Evolutionary conservation across 1,139 yeast species (phyloP).

Genomic region (Spencermartinsiella ligniputridi): DNA sequence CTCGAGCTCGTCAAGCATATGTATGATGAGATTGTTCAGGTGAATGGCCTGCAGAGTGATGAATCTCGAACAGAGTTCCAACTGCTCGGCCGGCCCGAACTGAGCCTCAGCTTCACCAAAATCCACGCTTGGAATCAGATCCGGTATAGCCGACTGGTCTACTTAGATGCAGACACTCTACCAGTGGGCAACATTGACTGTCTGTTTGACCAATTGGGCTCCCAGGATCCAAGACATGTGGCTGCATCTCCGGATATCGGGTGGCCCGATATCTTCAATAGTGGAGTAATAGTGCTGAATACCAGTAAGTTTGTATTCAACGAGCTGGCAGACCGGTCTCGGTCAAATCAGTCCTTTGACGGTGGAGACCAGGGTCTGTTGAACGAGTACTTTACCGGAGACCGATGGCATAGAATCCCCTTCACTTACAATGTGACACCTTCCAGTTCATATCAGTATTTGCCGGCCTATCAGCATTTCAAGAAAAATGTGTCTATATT

Average conservation of each 20-base stretch:
- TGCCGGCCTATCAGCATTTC: conserved; percentile 73
- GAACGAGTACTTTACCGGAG: conserved; percentile 65
- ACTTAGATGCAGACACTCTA: conserved; percentile 78
- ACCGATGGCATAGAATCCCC: conserved; percentile 61
- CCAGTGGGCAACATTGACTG: conserved; percentile 47
- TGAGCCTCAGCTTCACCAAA: conserved; percentile 67
- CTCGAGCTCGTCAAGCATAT: conserved; percentile 24
- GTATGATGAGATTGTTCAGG: conserved; percentile 34
- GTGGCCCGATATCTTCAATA: conserved; percentile 93
- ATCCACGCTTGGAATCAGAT: conserved; percentile 64
- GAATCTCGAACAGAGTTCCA: conserved; percentile 35
- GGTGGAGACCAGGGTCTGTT: conserved; percentile 95
- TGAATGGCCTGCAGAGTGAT: conserved; percentile 29
- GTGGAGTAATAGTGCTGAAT: conserved; percentile 70
- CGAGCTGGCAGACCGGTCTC: conserved; percentile 36
- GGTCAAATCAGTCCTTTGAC: conserved; percentile 57
- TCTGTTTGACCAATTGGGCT: conserved; percentile 36
- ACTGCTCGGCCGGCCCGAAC: conserved; percentile 66
- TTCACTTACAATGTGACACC: conserved; percentile 86
- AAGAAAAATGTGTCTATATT: conserved; percentile 51
- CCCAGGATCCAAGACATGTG: conserved; percentile 16
- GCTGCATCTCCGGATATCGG: conserved; percentile 89
- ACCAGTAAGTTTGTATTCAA: conserved; percentile 51
- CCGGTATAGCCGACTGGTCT: conserved; percentile 60
- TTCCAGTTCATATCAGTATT: conserved; percentile 68